Evolutionary conservation across 495 filamentous ascomycete species (phyloP), one percentile per base, ranked within the genome.

Genomic region (Daldinia concentrica): DNA sequence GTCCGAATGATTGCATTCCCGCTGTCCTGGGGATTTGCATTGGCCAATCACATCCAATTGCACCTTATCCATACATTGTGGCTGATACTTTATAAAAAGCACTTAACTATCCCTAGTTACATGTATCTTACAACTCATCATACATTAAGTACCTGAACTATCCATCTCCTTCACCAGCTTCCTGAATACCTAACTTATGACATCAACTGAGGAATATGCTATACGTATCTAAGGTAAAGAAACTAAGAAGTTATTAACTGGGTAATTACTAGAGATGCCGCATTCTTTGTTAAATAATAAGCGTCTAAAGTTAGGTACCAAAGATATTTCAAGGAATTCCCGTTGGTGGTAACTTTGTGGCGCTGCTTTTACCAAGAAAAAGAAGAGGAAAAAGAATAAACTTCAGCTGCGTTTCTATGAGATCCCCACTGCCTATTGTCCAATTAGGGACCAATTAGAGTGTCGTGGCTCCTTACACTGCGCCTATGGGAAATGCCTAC

Each of bases 371-470:
- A 52, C 26, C 50, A 54, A n/a, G 26, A 19, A 34, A 57, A 36
- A 22, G 8, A 57, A n/a, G 27, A 54, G 3, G 50, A 30, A 54
- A 54, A 9, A 17, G 14, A 57, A 57, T 57, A 57, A 30, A 57
- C 54, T 57, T 57, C 54, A 57, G 50, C 52, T 71, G 50, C 39
- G 56, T 45, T 48, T 57, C 41, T 41, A 36, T 4, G 5, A 52
- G 24, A 54, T 68, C 61, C 63, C 65, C 64, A 62, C 70, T 32
- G 39, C 56, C 24, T 61, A 57, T 54, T 15, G 9, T 69, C 70
- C 71, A 67, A 69, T 69, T 59, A 59, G 58, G 9, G 26, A 56
- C 34, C 1, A 57, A 57, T 29, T 22, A 22, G 17, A 3, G 3
- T 4, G 43, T 48, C 43, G 43, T 48, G 66, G 32, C 45, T 29